Conservation (phyloP, 1,139 yeast species). For the Saccharomycopsis hybrid region DNA sequence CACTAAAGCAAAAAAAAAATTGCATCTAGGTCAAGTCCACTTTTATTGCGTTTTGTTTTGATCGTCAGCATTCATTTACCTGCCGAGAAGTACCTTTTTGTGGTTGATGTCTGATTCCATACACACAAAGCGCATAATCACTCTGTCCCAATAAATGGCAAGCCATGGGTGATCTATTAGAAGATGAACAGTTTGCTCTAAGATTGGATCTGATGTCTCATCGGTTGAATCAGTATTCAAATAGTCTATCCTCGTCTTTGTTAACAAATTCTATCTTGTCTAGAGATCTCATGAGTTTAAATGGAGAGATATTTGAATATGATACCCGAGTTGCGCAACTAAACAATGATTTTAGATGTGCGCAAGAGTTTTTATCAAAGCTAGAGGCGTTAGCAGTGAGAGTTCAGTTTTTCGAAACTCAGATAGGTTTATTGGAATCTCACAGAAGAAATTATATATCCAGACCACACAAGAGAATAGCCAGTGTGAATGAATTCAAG, state of each 20-base stretch:
- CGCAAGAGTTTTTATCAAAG: constrained; percentile 25
- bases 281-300: constrained; percentile 16
- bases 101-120: too few relatives aligned
- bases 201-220: constrained; percentile 12
- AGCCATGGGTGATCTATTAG: constrained; percentile 4
- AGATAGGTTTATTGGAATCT: constrained; percentile 30
- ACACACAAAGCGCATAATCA: too few relatives aligned
- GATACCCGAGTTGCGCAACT: constrained; percentile 16
- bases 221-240: constrained; percentile 10
- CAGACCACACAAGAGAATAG: constrained; percentile 20
- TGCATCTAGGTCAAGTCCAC: too few relatives aligned
- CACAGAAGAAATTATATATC: constrained; percentile 22
- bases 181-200: constrained; percentile 2
- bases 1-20: too few relatives aligned
- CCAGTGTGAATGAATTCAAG: constrained; percentile 25
- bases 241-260: constrained; percentile 11
- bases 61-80: too few relatives aligned
- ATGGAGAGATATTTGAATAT: constrained; percentile 17
- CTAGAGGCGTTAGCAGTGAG: constrained; percentile 32
- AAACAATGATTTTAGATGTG: constrained; percentile 8
- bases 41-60: too few relatives aligned
- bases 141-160: too few relatives aligned
- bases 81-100: too few relatives aligned
- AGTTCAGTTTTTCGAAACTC: constrained; percentile 36
- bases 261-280: constrained; percentile 16